Evolutionary conservation across 805 yeast genomes (phyloP).

Genomic region (Candida namnaoensis): DNA sequence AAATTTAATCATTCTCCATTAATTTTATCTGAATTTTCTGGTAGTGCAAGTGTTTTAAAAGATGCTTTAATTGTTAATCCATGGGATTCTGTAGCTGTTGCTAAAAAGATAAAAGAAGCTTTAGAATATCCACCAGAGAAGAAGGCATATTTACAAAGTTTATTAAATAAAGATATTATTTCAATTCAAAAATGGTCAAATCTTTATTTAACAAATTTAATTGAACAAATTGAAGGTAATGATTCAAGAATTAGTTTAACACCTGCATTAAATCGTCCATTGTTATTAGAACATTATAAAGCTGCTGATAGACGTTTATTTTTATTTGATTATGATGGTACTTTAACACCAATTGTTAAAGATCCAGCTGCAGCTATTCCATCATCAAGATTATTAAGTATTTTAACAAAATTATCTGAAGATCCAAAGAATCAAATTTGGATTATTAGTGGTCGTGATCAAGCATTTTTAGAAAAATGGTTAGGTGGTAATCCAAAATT

Average conservation of each 20-base stretch:
- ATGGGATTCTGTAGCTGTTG: constrained; percentile 93
- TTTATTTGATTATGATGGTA: constrained; percentile 95
- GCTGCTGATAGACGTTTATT: constrained; percentile 64
- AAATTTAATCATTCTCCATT: constrained; percentile 67
- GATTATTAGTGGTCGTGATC: constrained; percentile 96
- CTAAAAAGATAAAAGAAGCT: constrained; percentile 70
- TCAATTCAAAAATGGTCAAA: constrained; percentile 80
- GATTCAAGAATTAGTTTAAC: constrained; percentile 44
- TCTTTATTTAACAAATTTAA: constrained; percentile 43
- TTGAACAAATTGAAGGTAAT: constrained; percentile 25
- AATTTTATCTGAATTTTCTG: constrained; percentile 88
- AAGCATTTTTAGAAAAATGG: constrained; percentile 81
- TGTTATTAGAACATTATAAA: constrained; percentile 50
- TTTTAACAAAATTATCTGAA: constrained; percentile 48
- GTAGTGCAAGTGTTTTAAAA: constrained; percentile 63
- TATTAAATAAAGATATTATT: constrained; percentile 55
- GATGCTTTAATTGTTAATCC: constrained; percentile 87
- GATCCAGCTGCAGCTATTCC: constrained; percentile 99
- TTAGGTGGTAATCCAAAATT: constrained; percentile 58
- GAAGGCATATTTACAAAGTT: constrained; percentile 36
- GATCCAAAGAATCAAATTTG: constrained; percentile 86
- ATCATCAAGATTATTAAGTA: constrained; percentile 54
- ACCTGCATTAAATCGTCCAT: constrained; percentile 74
- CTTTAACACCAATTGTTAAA: constrained; percentile 89
- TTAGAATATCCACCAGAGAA: constrained; percentile 43